Evolutionary conservation across 1,139 yeast genomes (phyloP), one percentile per base, ranked within the genome.

Genomic region (Entelexis paramagnoliae): DNA sequence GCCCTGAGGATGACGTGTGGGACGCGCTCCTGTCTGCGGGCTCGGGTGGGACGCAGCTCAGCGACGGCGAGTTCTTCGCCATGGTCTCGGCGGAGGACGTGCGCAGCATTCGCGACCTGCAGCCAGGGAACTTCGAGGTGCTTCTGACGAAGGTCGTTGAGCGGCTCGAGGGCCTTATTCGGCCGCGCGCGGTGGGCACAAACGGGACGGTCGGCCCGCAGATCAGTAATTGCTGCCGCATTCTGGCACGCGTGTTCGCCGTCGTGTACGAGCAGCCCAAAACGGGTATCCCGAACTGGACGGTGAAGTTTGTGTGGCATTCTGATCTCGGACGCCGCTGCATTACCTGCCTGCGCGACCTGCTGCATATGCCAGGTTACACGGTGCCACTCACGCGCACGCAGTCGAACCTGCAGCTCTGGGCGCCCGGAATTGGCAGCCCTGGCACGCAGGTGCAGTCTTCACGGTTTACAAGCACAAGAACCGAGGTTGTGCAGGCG

Each of bases 341-440:
- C 24, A 58, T 80, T 1, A 68, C 69, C 16, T 62, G 75, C 0
- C 66, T 78, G 13, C 68, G 80, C 8, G 73, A 75, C 39, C 65
- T 84, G 46, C 66, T 85, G 34, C 84, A 83, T 63, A 72, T 75
- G 48, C 71, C 74, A 32, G 81, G 79, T 0, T 84, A 83, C 62
- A 80, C 93, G 0, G 63, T 79, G 14, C 67, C 75, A 2, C 64
- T 57, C 29, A 42, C 43, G 14, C 34, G 48, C 11, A 8, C 46
- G 17, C 17, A 29, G 2, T 17, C 46, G n/a, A 36, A 28, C 7
- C n/a, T 20, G 54, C 58, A 36, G 47, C 63, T 81, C 2, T 85
- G 94, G 95, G 93, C 84, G 60, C 79, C 85, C 0, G 95, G 95
- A 2, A 73, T 86, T 40, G 93, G 88, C 0, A 24, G 33, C 19